Conservation (phyloP, 1,284 basidiomycete species). For the Neolentinus lepideus region DNA sequence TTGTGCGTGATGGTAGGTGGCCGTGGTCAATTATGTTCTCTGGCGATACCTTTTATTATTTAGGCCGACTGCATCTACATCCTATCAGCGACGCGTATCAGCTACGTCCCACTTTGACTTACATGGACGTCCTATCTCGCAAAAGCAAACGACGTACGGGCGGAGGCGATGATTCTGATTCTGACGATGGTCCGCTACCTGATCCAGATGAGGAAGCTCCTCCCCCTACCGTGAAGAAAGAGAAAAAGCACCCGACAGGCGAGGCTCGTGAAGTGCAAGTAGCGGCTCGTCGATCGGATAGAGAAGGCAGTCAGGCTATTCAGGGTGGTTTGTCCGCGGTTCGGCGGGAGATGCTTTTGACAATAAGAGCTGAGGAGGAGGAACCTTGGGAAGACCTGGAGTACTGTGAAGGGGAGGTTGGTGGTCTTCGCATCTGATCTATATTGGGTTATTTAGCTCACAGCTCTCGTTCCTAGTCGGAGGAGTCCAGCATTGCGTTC, state of each 20-base stretch:
- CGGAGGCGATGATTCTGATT: slow-evolving; percentile 59
- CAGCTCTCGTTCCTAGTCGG: slow-evolving; percentile 33
- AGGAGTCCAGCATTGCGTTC: slow-evolving; percentile 46
- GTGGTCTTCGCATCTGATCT: slow-evolving; percentile 17
- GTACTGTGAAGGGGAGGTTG: slow-evolving; percentile 58
- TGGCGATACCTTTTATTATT: too few relatives aligned
- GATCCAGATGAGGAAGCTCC: slow-evolving; percentile 66
- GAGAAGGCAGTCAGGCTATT: slow-evolving; percentile 28
- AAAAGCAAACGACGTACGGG: slow-evolving; percentile 47
- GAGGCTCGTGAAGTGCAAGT: slow-evolving; percentile 73
- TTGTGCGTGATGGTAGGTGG: slow-evolving; percentile 58
- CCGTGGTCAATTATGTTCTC: too few relatives aligned
- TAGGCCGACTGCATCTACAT: slow-evolving; percentile 71
- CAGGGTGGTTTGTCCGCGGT: slow-evolving; percentile 53
- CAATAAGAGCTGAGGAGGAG: slow-evolving; percentile 20
- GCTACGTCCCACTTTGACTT: slow-evolving; percentile 70
- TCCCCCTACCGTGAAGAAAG: slow-evolving; percentile 41
- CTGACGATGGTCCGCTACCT: slow-evolving; percentile 70
- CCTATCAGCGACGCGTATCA: slow-evolving; percentile 72
- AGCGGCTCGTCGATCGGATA: slow-evolving; percentile 59
- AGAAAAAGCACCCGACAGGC: slow-evolving; percentile 33
- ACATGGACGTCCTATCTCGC: slow-evolving; percentile 62
- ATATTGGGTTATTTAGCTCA: not conserved
- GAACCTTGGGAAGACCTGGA: slow-evolving; percentile 28
- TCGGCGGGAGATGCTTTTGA: slow-evolving; percentile 16